These are phyloP conservation scores for Penicillium hesseltinei DNA, from an alignment of 2,329 filamentous ascomycete species.

Conservation along the genomic window DNA sequence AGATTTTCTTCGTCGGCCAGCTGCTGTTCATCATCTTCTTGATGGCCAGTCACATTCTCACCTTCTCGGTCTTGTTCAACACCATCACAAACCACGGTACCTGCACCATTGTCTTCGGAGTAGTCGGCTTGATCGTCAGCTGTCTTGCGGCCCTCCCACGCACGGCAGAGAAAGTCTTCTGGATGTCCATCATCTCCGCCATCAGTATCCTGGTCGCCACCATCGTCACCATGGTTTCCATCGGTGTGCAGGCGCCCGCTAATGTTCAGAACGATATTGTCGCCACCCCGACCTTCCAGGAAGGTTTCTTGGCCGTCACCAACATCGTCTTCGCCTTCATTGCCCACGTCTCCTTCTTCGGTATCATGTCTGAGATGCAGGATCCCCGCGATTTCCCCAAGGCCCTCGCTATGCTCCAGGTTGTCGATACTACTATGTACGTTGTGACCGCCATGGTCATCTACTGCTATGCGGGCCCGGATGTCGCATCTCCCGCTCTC, in stretches of 20 bases:
- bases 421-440: constrained; percentile 60
- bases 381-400: constrained; percentile 59
- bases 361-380: constrained; percentile 62
- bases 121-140: constrained; percentile 57
- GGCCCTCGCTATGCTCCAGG: constrained; percentile 60
- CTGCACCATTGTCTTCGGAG: constrained; percentile 61
- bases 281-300: constrained; percentile 48
- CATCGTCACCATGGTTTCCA: constrained; percentile 62
- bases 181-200: constrained; percentile 61
- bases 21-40: constrained; percentile 64
- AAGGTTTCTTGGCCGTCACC: constrained; percentile 47
- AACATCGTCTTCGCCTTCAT: constrained; percentile 69
- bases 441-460: constrained; percentile 63
- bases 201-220: constrained; percentile 62
- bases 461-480: constrained; percentile 62
- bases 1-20: constrained; percentile 61
- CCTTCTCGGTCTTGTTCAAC: constrained; percentile 65
- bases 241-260: constrained; percentile 52
- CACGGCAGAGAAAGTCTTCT: constrained; percentile 60
- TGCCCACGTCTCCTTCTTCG: constrained; percentile 65
- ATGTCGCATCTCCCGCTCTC: constrained; percentile 63
- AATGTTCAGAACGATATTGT: constrained; percentile 35
- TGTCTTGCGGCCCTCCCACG: constrained; percentile 58
- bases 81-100: constrained; percentile 58
- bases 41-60: constrained; percentile 66